Evolutionary conservation across 257 asterid genomes (phyloP), one percentile per base, ranked within the genome.

Genomic region (Coffea eugenioides): DNA sequence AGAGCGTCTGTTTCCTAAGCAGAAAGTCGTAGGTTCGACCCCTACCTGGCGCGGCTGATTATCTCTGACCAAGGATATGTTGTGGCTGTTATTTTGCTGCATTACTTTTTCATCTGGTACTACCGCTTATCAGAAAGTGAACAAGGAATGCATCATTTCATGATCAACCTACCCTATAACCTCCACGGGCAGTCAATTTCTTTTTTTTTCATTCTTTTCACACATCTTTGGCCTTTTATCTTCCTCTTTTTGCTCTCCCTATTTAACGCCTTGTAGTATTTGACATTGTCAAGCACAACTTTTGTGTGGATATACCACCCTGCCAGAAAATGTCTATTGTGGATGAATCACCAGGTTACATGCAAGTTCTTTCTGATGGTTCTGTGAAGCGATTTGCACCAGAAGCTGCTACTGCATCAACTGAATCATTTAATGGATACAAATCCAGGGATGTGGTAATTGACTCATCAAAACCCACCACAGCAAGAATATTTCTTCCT

Each of bases 1-100:
- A 90, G 94, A 92, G 97, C 94, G 91, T 90, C 91, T 92, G 92
- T 94, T 92, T 94, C 94, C 94, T 92, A 94, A 95, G 97, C 97
- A 90, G 95, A 91, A 93, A 88, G 93, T 89, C 94, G 92, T 87
- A 89, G 96, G 96, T 90, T 91, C 96, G 95, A 90, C 92, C 97
- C 94, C 97, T 94, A 90, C 94, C 96, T 92, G 96, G 97, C 91
- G 96, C 94, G 97, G 1, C 43, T 39, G 43, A 2, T 39, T 39
- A 39, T 39, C 43, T 39, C 43, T 39, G 43, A 0, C 3, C 43
- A 39, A 39, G 5, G 43, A 3, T 39, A 2, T 39, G 0, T 39
- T 39, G 4, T 39, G 5, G 43, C 34, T 39, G 5, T 39, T 39
- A 39, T 46, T 52, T 52, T 52, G 59, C 59, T 12, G 20, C 59